Evolutionary conservation across 2,329 filamentous ascomycete species (phyloP), one percentile per base, ranked within the genome.

Genomic region (Plenodomus tracheiphilus): DNA sequence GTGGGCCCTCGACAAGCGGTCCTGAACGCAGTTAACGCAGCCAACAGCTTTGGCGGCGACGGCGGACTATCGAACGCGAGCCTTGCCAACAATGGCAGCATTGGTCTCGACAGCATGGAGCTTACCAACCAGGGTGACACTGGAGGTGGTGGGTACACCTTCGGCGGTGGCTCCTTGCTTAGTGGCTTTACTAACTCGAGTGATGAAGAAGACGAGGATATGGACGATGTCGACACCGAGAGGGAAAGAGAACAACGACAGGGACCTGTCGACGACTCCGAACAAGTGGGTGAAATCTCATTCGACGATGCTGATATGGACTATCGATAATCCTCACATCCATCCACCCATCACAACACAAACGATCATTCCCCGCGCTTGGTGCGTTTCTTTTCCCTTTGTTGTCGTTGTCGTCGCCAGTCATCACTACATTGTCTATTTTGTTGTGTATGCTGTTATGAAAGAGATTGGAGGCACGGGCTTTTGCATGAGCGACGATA

Each of bases 121-220:
- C 75, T 88, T 44, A 83, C 77, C 46, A 79, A 86, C 44, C 57
- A 64, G 56, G 84, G 85, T 61, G 85, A 84, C 51, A 86, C 86
- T 42, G 85, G 87, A 41, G 86, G 86, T 43, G 85, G 87, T 43
- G 86, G 87, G 13, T 93, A 92, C 70, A 84, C 85, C 36, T 84
- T 89, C 62, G 86, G 84, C 64, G 82, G 85, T 35, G 87, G 88
- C 42, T 87, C 88, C 22, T 77, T 96, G 51, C 83, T 94, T 21
- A 93, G 89, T 67, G 91, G 92, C 43, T 97, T 97, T 74, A 92
- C 91, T 67, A 96, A 91, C 74, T 94, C 89, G 41, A 96, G 91
- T 65, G 91, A 96, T 62, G 93, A 97, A 73, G 94, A 97, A 59
- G 94, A 97, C 56, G 93, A 97, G 62, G 93, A 97, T 55, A 88